These are phyloP conservation scores for Rhododendron griersonianum DNA, from an alignment of 148 eudicot species.

Conservation along the genomic window DNA sequence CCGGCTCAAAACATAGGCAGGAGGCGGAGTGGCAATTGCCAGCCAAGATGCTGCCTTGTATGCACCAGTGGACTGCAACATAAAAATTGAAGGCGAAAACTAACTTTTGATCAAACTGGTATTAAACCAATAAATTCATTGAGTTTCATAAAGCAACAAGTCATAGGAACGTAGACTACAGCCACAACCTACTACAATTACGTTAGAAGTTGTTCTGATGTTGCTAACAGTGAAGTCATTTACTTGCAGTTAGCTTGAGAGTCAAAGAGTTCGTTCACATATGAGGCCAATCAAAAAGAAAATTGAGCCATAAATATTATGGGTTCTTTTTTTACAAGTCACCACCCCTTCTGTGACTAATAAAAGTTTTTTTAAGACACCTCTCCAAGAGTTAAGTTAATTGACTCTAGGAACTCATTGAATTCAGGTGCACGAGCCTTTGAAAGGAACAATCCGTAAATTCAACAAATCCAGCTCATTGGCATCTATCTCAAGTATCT, in stretches of 20 bases:
- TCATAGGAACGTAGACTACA: neutral
- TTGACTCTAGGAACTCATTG: neutral
- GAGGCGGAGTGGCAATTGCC: slow-evolving; percentile 99
- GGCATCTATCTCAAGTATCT: too few species aligned
- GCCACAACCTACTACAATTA: neutral
- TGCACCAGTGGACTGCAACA: slow-evolving; percentile 88
- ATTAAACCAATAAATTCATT: neutral
- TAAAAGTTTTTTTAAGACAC: neutral
- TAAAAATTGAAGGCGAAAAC: neutral
- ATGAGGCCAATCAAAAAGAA: neutral
- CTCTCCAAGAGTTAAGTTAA: neutral
- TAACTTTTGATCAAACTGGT: neutral
- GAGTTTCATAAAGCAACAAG: neutral
- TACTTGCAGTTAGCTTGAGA: neutral
- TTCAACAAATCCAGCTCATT: neutral
- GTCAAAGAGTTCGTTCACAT: neutral
- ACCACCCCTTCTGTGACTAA: neutral
- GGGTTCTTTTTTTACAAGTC: neutral
- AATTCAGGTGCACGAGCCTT: neutral
- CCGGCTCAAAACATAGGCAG: slow-evolving; percentile 94
- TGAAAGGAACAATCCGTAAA: neutral
- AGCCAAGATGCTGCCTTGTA: slow-evolving; percentile 97
- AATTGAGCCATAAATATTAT: neutral
- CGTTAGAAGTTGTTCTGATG: neutral
- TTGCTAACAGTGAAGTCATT: neutral